Base-by-base conservation (phyloP, 495 filamentous ascomycete genomes). In the Tricharina praecox region DNA sequence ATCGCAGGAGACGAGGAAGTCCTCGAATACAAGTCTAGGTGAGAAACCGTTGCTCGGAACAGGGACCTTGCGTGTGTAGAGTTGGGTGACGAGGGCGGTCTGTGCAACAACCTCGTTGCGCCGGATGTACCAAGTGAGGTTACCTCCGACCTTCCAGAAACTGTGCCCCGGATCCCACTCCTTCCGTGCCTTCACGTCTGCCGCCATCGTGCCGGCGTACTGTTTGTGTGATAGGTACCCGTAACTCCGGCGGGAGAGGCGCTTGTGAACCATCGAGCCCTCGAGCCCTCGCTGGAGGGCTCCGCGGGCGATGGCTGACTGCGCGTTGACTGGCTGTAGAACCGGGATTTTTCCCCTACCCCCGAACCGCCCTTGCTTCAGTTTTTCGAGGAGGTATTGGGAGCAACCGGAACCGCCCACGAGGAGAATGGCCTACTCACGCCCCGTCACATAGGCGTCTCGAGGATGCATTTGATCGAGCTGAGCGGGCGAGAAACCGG, bases 401-500 rank as follows among this genome's bases (percentile, higher is more conserved):
- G 71, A 78, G 32, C 71, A 67, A 15, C 79, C 79, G 49, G 82
- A 78, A 0, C 79, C 79, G 3, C 79, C 79, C 13, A 83, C 79
- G 0, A 83, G 68, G 11, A 82, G 64, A 28, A 83, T 75, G 1
- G 74, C 70, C 51, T 69, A n/a, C n/a, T n/a, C n/a, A n/a, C n/a
- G n/a, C n/a, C n/a, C n/a, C n/a, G n/a, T n/a, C n/a, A n/a, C n/a
- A n/a, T n/a, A n/a, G n/a, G n/a, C n/a, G n/a, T n/a, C n/a, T n/a
- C n/a, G n/a, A n/a, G n/a, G n/a, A n/a, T n/a, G n/a, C n/a, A n/a
- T n/a, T n/a, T n/a, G n/a, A n/a, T n/a, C n/a, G n/a, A n/a, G n/a
- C n/a, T n/a, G n/a, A n/a, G n/a, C n/a, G n/a, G n/a, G n/a, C n/a
- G n/a, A n/a, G n/a, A n/a, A n/a, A n/a, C n/a, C n/a, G n/a, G n/a